Conservation (phyloP, 108 stramenopile genomes). For the Stephanodiscus triporus region DNA sequence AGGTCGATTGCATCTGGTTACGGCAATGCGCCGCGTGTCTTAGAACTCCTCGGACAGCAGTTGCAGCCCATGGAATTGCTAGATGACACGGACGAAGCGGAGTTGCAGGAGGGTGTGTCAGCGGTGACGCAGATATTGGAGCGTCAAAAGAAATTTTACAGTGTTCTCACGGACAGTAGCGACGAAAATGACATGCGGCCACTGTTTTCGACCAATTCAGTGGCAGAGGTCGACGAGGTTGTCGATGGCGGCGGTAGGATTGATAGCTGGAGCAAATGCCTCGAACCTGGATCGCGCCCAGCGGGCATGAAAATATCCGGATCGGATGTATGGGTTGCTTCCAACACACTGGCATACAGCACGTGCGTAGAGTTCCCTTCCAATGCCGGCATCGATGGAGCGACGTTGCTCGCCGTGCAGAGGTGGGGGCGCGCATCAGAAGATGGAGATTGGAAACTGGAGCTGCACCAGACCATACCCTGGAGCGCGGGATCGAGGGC, state of each 20-base stretch:
- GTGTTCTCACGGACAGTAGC: constrained; percentile 57
- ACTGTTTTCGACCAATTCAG: constrained; percentile 12
- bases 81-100: constrained; percentile 50
- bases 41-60: constrained; percentile 76
- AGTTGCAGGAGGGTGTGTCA: constrained; percentile 15
- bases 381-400: constrained; percentile 54
- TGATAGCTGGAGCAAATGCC: constrained; percentile 70
- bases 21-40: constrained; percentile 53
- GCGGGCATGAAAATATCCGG: constrained; percentile 70
- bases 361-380: constrained; percentile 77
- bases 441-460: constrained; percentile 67
- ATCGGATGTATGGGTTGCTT: constrained; percentile 58
- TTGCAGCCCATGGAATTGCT: constrained; percentile 65
- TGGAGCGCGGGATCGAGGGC: constrained; percentile 72
- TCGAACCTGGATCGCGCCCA: constrained; percentile 72
- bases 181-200: constrained; percentile 29
- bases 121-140: constrained; percentile 30
- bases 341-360: constrained; percentile 64
- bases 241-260: constrained; percentile 69
- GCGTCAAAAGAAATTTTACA: constrained; percentile 59
- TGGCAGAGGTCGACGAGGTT: constrained; percentile 60
- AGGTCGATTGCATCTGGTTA: constrained; percentile 76
- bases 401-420: constrained; percentile 76
- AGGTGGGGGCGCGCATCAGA: constrained; percentile 52
- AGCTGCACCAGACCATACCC: constrained; percentile 81